Percentiles rank a stretch among this genome's conserved stretches.
Conservation (phyloP, 441 rosid species). For the Croton setiger region DNA sequence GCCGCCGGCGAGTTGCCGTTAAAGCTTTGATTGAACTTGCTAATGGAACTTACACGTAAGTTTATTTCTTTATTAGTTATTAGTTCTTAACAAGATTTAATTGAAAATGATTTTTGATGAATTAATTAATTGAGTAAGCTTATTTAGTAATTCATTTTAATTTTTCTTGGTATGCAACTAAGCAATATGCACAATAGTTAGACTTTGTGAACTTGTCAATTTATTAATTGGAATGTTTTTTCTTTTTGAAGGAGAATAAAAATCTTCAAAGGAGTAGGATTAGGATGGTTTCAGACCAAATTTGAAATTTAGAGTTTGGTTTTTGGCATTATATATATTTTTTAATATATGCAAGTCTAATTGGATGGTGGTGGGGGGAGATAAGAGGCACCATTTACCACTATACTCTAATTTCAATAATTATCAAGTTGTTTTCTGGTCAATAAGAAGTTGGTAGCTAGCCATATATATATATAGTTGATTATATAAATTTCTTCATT, state of each 20-base stretch:
- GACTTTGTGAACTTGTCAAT: background rate
- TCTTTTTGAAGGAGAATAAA: background rate
- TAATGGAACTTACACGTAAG: slow-evolving; percentile 73
- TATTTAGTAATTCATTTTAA: background rate
- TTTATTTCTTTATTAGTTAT: background rate
- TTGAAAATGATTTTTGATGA: background rate
- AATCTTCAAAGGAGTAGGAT: background rate
- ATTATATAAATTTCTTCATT: background rate
- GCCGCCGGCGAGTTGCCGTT: slow-evolving; percentile 52
- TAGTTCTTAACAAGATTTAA: background rate
- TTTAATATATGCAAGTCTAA: background rate
- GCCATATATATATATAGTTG: background rate
- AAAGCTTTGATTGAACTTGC: slow-evolving; percentile 82
- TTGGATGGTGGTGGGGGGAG: background rate
- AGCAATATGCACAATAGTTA: background rate
- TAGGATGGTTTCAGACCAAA: slow-evolving; percentile 3
- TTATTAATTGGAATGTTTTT: background rate
- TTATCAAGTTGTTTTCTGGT: background rate
- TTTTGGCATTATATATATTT: slow-evolving; percentile 9
- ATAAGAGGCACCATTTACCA: slow-evolving; percentile 9
- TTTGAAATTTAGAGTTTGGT: slow-evolving; percentile 20
- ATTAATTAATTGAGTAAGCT: background rate
- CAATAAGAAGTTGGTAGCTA: background rate
- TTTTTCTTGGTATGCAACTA: background rate
- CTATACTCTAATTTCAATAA: background rate